Evolutionary conservation across 495 filamentous ascomycete species (phyloP), one percentile per base, ranked within the genome.

Genomic region (Penicillium argentinense): DNA sequence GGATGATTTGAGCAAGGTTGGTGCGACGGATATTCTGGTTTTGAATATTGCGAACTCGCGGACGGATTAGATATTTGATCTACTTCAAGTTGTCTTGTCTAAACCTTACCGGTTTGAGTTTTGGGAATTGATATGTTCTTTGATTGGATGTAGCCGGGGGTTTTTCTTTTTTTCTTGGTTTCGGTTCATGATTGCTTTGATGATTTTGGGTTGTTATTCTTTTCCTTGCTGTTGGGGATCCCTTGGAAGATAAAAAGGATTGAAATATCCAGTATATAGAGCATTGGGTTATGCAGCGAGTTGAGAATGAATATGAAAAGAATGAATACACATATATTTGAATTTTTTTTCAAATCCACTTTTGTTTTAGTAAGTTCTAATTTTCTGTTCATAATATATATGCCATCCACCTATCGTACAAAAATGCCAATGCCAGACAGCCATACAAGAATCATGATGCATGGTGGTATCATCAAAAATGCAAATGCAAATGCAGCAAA

Each of bases 11-110:
- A 86, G 75, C 26, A 79, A 75, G 54, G 75, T 87, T 39, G 93
- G 93, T 11, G 93, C 93, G 2, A 79, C 77, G 23, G 93, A 98
- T 68, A 92, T 98, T 42, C 61, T 98, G 55, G 89, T 96, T 13
- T 64, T 90, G 56, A 82, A 87, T 57, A 91, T 98, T 58, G 84
- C 84, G 51, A 98, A 98, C 66, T 89, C 91, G 22, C 77, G 90
- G 29, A 79, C 78, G 23, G 68, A 62, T 51, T 77, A 63, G 54
- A 23, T 9, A 41, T 28, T 50, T 44, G n/a, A n/a, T n/a, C n/a
- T n/a, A n/a, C n/a, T n/a, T n/a, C n/a, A n/a, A n/a, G n/a, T n/a
- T n/a, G n/a, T n/a, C n/a, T n/a, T n/a, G n/a, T n/a, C n/a, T n/a
- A n/a, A n/a, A n/a, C n/a, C n/a, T n/a, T n/a, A n/a, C n/a, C n/a